Base-by-base conservation (phyloP, 345 rosid species). In the Kernera saxatilis region DNA sequence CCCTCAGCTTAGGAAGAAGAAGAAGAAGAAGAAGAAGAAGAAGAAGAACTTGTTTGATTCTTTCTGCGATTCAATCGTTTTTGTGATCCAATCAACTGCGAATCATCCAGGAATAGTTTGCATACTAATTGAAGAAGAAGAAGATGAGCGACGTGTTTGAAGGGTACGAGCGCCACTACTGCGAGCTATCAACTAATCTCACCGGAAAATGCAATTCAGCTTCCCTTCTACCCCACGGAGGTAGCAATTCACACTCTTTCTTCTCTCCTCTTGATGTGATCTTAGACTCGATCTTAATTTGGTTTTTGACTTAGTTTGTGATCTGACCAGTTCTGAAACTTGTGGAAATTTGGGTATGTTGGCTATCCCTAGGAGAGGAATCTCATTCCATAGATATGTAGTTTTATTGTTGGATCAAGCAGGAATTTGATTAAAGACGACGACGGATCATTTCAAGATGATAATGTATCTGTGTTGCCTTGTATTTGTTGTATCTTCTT, bases 151-250 rank as follows among this genome's bases (percentile, higher is more conserved):
- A 83, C 49, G 94, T 88, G 7, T 88, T 88, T 62, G 92, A 91
- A 70, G 91, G 90, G 33, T 90, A 90, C 83, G 96, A 87, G 79
- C 91, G 93, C 7, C 93, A 86, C 60, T 90, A 90, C 82, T 90
- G 96, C 77, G 93, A 90, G 73, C 88, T 90, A 77, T 90, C 97
- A 13, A 82, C 91, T 11, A 82, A 76, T 80, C 87, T 90, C 67
- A 84, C 90, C 71, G 69, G 86, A 17, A 90, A 84, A 77, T 88
- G 94, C 84, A 73, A 74, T 76, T 77, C 89, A 4, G 73, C 85
- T 72, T 74, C 89, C 55, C 81, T 82, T 40, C 78, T 88, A 19
- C 18, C 82, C 22, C 83, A 77, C 33, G 79, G 77, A 82, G 90
- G 92, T 84, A 80, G 27, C 12, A 10, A 29, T 27, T 17, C 19